A percentile compares a stretch with the other conserved stretches of the same genome.
Evolutionary conservation across 306 rosid genomes (phyloP).

Genomic region (Ormosia semicastrata): DNA sequence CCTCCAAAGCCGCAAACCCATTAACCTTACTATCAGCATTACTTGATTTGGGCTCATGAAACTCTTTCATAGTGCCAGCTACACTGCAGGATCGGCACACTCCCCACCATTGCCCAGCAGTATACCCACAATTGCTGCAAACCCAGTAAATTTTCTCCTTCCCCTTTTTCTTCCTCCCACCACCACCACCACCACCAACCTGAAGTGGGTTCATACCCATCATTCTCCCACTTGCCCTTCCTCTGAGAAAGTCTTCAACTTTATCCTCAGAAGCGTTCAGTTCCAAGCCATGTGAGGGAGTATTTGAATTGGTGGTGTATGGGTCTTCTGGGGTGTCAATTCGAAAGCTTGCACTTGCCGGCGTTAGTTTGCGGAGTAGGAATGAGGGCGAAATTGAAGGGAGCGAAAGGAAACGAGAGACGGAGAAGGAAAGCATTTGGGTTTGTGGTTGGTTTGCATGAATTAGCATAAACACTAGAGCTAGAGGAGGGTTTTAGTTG

Average conservation of each 20-base stretch:
- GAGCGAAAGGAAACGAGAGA: slow-evolving; percentile 33
- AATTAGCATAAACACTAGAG: background rate
- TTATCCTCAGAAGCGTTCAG: background rate
- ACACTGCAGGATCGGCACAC: slow-evolving; percentile 55
- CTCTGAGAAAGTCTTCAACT: slow-evolving; percentile 12
- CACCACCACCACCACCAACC: background rate
- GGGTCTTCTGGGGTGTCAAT: slow-evolving; percentile 17
- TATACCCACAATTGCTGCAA: slow-evolving; percentile 72
- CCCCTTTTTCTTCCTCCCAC: slow-evolving; percentile 50
- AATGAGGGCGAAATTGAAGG: slow-evolving; percentile 33
- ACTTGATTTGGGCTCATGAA: slow-evolving; percentile 35
- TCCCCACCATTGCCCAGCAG: slow-evolving; percentile 89
- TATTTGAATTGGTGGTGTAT: background rate
- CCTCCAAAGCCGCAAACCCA: slow-evolving; percentile 55
- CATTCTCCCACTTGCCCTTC: slow-evolving; percentile 19
- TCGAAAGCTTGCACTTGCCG: slow-evolving; percentile 18
- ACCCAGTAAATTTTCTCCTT: slow-evolving; percentile 67
- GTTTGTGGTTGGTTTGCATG: background rate
- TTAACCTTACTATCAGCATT: slow-evolving; percentile 19
- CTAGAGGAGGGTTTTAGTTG: background rate
- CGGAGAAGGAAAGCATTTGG: slow-evolving; percentile 23
- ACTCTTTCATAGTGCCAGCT: slow-evolving; percentile 54
- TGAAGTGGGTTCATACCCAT: slow-evolving; percentile 32
- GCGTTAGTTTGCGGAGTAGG: slow-evolving; percentile 24
- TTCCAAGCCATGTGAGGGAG: background rate